Evolutionary conservation across 768 basidiomycete genomes (phyloP).

Genomic region (Lactarius trivialis): DNA sequence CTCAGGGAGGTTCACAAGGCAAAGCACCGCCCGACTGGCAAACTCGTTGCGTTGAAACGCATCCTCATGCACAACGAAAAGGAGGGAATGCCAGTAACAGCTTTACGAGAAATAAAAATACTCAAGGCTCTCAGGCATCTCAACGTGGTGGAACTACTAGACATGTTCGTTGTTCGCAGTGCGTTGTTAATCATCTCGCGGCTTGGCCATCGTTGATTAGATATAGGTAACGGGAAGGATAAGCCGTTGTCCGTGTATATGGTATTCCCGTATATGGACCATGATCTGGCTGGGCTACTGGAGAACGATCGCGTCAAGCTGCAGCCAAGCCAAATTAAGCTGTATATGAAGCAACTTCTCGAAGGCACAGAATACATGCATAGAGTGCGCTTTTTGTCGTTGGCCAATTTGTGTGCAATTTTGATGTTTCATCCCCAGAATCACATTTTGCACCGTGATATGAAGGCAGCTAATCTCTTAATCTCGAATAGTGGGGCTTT

Average conservation of each 20-base stretch:
- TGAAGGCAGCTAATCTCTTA: slow-evolving; percentile 97
- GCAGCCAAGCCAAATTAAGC: slow-evolving; percentile 80
- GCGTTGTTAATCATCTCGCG: slow-evolving; percentile 27
- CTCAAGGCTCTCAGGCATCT: slow-evolving; percentile 84
- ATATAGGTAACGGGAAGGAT: slow-evolving; percentile 55
- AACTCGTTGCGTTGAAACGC: slow-evolving; percentile 80
- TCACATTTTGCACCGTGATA: slow-evolving; percentile 93
- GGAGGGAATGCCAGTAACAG: slow-evolving; percentile 96
- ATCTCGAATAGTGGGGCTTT: slow-evolving; percentile 82
- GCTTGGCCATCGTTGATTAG: slow-evolving; percentile 6
- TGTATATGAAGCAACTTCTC: slow-evolving; percentile 94
- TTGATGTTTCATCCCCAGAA: slow-evolving; percentile 48
- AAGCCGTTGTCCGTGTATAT: slow-evolving; percentile 82
- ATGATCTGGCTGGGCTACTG: slow-evolving; percentile 90
- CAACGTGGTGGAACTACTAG: slow-evolving; percentile 79
- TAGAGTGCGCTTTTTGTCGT: slow-evolving; percentile 47
- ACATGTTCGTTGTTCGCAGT: slow-evolving; percentile 89
- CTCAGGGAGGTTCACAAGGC: slow-evolving; percentile 88
- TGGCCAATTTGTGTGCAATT: slow-evolving; percentile 1
- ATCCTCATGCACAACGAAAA: slow-evolving; percentile 96
- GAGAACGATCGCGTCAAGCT: slow-evolving; percentile 88
- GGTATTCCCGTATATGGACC: slow-evolving; percentile 99
- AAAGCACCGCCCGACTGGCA: slow-evolving; percentile 51
- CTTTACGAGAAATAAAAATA: slow-evolving; percentile 94
- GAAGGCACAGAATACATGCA: slow-evolving; percentile 97